Evolutionary conservation across 2,329 filamentous ascomycete species (phyloP).

Genomic region (Thyridium curvatum): DNA sequence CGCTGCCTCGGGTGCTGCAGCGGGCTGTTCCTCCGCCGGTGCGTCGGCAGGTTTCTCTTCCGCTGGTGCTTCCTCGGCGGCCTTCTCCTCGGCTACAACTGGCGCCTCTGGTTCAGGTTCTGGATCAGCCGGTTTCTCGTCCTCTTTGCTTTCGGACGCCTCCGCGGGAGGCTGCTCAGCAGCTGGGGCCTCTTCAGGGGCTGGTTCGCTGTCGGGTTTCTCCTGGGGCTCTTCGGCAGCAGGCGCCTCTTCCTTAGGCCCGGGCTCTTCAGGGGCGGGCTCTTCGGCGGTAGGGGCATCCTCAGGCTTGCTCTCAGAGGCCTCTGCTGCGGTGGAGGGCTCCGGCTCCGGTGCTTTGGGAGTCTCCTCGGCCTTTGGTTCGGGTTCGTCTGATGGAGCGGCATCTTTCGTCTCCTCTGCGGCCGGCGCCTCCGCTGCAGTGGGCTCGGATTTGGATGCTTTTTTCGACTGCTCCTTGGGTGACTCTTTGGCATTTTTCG

Average conservation of each 20-base stretch:
- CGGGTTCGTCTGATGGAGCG: not conserved
- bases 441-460: not conserved
- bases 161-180: slow-evolving; percentile 5
- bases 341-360: too few relatives aligned
- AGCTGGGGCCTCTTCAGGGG: not conserved
- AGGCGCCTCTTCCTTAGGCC: too few relatives aligned
- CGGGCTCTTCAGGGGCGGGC: too few relatives aligned
- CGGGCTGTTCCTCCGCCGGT: not conserved
- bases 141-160: slow-evolving; percentile 8
- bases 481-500: slow-evolving; percentile 10
- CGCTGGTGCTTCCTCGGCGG: not conserved
- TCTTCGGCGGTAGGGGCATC: not conserved
- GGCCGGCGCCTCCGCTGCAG: not conserved
- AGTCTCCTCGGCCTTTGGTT: too few relatives aligned
- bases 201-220: not conserved
- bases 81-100: slow-evolving; percentile 1
- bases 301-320: not conserved
- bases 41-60: not conserved
- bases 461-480: not conserved
- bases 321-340: too few relatives aligned
- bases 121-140: slow-evolving; percentile 4
- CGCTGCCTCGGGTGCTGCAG: not conserved
- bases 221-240: too few relatives aligned
- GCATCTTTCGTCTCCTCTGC: slow-evolving; percentile 4
- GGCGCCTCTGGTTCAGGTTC: too few relatives aligned